Percentiles rank a stretch among this genome's conserved stretches.
phyloP scores from a whole-genome alignment of 2,329 filamentous ascomycete species.

The Ophiognomonia clavigignenti-juglandacearum region DNA sequence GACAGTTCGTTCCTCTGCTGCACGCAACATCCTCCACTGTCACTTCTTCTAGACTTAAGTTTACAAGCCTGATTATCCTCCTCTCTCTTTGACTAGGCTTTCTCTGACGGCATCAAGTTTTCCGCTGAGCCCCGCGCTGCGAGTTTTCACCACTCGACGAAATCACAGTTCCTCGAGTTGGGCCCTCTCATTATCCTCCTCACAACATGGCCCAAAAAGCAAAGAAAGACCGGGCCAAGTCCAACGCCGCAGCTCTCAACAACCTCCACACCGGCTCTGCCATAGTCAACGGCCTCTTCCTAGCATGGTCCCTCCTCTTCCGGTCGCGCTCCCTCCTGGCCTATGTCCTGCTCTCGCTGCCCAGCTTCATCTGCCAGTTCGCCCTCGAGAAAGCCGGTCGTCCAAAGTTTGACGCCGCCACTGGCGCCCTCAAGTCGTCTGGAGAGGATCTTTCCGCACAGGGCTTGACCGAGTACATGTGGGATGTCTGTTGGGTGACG shows the following conservation, averaged over 20 bases:
- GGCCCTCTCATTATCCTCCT: not conserved
- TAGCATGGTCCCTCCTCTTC: conserved; percentile 65
- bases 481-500: conserved; percentile 93
- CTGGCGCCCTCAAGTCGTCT: conserved; percentile 63
- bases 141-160: not conserved
- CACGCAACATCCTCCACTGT: no score
- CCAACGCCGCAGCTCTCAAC: conserved; percentile 72
- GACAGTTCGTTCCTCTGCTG: no score
- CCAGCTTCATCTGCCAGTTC: conserved; percentile 74
- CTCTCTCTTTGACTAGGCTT: no score
- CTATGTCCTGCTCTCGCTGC: conserved; percentile 69
- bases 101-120: no score
- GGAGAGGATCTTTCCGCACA: conserved; percentile 86
- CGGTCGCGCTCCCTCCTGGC: conserved; percentile 58
- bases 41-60: no score
- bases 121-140: not conserved
- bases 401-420: conserved; percentile 63
- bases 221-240: conserved; percentile 64
- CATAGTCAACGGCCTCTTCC: conserved; percentile 67
- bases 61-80: no score
- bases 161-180: no score
- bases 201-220: conserved; percentile 57
- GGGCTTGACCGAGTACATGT: conserved; percentile 96
- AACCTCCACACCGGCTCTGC: conserved; percentile 77
- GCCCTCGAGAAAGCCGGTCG: conserved; percentile 81